Evolutionary conservation across 345 rosid species (phyloP), one percentile per base, ranked within the genome.

Genomic region (Theobroma cacao): DNA sequence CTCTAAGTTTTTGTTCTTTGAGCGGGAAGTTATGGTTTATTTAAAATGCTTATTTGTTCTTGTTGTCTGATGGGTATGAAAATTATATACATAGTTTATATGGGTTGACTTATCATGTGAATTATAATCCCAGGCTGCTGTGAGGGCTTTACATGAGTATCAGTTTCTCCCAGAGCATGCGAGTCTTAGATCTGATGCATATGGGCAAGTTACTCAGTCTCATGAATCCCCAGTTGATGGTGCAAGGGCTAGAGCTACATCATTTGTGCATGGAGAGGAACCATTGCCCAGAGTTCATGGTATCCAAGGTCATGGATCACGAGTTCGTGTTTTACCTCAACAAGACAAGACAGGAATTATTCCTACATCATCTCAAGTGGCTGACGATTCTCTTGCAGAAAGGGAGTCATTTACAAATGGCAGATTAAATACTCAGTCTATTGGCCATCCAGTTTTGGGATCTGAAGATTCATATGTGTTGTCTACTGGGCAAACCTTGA

Each of bases 151-250:
- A 78, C 91, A 89, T 74, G 95, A 90, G 72, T 87, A 94, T 78
- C 94, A 86, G 74, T 85, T 89, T 85, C 79, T 90, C 61, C 90
- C 86, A 69, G 97, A 96, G 26, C 92, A 85, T 59, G 82, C 95
- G 26, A 74, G 69, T 75, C 65, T 71, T 76, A 87, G 90, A 80
- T 85, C 90, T 80, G 89, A 89, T 71, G 40, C 83, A 38, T 84
- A 81, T 83, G 92, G 91, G 56, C 86, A 85, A 69, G 80, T 72
- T 80, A 53, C 84, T 40, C 91, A 87, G 74, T 85, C 89, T 77
- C 90, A 77, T 65, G 94, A 90, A 77, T 62, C 80, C 18, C 86
- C 85, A 2, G 87, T 81, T 80, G 94, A 90, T 80, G 78, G 72
- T 64, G 61, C 87, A 78, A 91, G 89, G 65, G 83, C 85, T 70